A percentile compares a stretch with the other conserved stretches of the same genome.
phyloP scores from a whole-genome alignment of 768 basidiomycete genomes.

The Sporobolomyces phaffii region DNA sequence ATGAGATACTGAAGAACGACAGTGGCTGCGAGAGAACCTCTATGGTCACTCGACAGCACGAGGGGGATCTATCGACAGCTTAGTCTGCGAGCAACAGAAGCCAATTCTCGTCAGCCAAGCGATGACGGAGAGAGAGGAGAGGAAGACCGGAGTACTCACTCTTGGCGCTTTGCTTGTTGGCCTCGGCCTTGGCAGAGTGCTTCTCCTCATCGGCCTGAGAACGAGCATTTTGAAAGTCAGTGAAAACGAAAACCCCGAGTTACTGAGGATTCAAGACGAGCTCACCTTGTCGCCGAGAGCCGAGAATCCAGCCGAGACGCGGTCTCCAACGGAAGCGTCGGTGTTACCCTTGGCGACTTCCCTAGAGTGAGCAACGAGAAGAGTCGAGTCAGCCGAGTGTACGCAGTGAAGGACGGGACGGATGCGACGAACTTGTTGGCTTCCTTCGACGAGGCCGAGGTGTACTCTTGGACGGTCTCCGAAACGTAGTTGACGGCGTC shows the following conservation, averaged over 20 bases:
- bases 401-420: neutral
- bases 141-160: neutral
- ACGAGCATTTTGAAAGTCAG: neutral
- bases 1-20: too few relatives aligned
- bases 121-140: neutral
- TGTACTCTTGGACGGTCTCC: conserved; percentile 25
- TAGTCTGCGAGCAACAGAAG: neutral
- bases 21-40: too few relatives aligned
- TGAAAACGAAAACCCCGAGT: neutral
- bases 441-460: conserved; percentile 19
- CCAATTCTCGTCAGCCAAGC: neutral
- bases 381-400: too few relatives aligned
- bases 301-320: conserved; percentile 30
- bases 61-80: too few relatives aligned
- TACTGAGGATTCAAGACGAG: neutral
- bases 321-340: conserved; percentile 20
- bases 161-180: neutral
- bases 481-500: conserved; percentile 22
- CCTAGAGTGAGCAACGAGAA: neutral
- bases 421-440: conserved; percentile 13
- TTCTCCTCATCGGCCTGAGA: neutral
- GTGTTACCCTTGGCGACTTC: conserved; percentile 38
- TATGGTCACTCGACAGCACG: too few relatives aligned
- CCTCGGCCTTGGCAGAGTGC: neutral
- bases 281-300: conserved; percentile 33